These are phyloP conservation scores for Solanum acaule DNA, from an alignment of 257 asterid genomes.

Conservation along the genomic window DNA sequence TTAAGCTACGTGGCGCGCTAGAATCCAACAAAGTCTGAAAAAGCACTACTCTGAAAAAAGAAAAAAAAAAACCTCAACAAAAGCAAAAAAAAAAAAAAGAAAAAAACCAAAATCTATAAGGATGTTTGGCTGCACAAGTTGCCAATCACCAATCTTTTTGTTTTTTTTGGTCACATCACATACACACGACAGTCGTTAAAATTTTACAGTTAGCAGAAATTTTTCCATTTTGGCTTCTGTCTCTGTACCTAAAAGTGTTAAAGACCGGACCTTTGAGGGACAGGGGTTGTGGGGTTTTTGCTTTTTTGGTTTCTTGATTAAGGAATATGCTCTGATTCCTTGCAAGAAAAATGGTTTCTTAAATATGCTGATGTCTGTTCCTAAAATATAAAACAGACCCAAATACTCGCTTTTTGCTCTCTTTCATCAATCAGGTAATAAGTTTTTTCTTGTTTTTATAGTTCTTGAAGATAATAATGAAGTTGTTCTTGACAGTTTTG, in stretches of 20 bases:
- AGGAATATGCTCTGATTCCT: slow-evolving; percentile 3
- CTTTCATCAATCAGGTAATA: slow-evolving; percentile 16
- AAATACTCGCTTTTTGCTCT: slow-evolving; percentile 2
- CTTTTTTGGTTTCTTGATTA: neutral
- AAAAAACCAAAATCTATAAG: neutral
- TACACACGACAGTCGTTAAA: neutral
- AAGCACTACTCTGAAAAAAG: neutral
- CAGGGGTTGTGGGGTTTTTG: neutral
- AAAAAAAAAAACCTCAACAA: neutral
- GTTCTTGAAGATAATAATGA: neutral
- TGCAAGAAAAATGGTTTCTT: neutral
- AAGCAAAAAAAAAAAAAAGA: neutral
- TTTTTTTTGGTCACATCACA: neutral
- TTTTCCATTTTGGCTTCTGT: neutral
- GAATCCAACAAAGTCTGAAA: neutral
- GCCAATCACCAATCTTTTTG: neutral
- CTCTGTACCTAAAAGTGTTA: neutral
- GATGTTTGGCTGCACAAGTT: neutral
- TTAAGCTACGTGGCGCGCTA: neutral
- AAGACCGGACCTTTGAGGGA: neutral
- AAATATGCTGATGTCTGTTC: neutral
- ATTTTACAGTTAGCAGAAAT: neutral
- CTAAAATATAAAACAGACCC: neutral
- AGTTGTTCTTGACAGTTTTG: neutral
- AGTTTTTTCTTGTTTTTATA: neutral